Evolutionary conservation across 192 early-diverging fungal genomes (phyloP), one percentile per base, ranked within the genome.

Genomic region (Paraglomus occultum): DNA sequence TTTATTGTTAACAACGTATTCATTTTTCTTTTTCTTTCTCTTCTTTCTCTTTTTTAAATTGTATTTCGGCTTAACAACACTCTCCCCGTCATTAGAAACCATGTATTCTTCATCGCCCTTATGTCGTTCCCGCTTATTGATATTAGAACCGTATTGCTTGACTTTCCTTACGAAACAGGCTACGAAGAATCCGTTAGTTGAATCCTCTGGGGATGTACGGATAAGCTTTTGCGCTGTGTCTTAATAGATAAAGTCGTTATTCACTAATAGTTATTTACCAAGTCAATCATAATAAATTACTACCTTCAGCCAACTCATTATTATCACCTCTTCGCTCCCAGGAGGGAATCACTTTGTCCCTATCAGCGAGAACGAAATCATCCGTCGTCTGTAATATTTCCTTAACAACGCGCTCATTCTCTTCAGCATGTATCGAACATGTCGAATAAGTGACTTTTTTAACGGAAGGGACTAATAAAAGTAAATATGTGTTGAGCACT

Each of bases 171-270:
- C 88, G 86, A 99, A 97, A 53, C 91, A 87, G 0, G 95, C 93
- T 5, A 98, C 97, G 89, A 99, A 99, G 73, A 99, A 99, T 6
- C 97, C 97, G 72, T 96, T 97, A 47, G 88, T 92, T 42, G 82
- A 77, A 81, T 99, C 97, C 69, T 85, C 80, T 0, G 95, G 95
- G 22, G 84, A 71, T 6, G 91, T 90, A 22, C 97, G 83, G 12
- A 97, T 85, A 10, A 95, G 74, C 6, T 80, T 73, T 0, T 86
- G 79, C 0, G 90, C 89, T 73, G 87, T 71, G 49, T 75, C 84
- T 65, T 80, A 75, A 1, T 81, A 70, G 10, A 80, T 51, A 47
- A 48, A 67, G n/a, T 55, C 43, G 11, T 55, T 67, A 17, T 76
- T 73, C 10, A 78, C 73, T 31, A 74, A 22, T 18, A n/a, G 1